Evolutionary conservation across 176 grass and related monocot genomes (phyloP), one percentile per base, ranked within the genome.

Genomic region (Rhynchospora breviuscula): DNA sequence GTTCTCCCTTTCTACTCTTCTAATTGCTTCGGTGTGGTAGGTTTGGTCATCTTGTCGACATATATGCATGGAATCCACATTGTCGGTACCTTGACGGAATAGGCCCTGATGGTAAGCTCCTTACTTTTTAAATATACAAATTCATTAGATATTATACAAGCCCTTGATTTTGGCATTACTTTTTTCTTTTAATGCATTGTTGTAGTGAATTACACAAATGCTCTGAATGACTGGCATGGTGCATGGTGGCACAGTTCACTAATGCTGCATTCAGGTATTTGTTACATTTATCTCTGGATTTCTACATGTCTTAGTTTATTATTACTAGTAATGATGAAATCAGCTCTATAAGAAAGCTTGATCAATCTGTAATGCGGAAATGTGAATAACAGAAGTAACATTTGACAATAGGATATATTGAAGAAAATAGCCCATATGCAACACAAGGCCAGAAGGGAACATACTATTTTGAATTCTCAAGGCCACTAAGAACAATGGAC

Each of bases 11-110:
- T 82, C 9, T 67, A 29, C 67, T 46, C 11, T 67, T 82, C 23
- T 82, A 49, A 73, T 18, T 66, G 21, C 64, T 82, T 72, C 65
- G 69, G 13, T 86, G 14, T 40, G 56, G 23, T 81, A 99, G 96
- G 35, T 99, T 93, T 68, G 96, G 96, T 51, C 93, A 95, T 85
- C 88, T 99, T 83, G 93, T 99, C 93, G 96, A 99, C 79, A 13
- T 90, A 12, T 99, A 99, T 89, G 83, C 93, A 78, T 99, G 96
- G 96, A 95, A 95, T 86, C 93, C 96, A 57, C 96, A 99, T 84
- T 99, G 96, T 58, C 89, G 83, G 60, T 75, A 89, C 84, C 80
- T 95, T 72, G 96, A 99, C 73, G 96, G 96, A 87, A 48, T 95
- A 29, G 96, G 91, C 17, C 96, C 91, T 88, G 86, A 90, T 87